Evolutionary conservation across 2,329 filamentous ascomycete genomes (phyloP), one percentile per base, ranked within the genome.

Genomic region (Plenodomus tracheiphilus): DNA sequence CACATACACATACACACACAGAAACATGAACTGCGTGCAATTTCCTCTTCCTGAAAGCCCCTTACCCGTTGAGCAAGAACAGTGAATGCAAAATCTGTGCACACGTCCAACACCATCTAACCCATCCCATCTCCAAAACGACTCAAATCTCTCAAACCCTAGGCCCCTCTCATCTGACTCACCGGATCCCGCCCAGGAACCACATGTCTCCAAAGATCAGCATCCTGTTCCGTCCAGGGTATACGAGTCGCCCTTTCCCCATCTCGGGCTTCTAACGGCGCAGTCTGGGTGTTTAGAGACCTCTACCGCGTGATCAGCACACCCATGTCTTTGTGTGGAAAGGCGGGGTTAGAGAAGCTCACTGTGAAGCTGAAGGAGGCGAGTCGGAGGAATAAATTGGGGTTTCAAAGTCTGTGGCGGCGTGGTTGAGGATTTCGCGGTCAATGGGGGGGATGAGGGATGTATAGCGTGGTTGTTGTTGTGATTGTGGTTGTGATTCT

Each of bases 401-500:
- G 34, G 62, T 51, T 39, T 54, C 54, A n/a, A 70, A 70, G 38
- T 70, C 65, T 25, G 51, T 60, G 19, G 58, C 61, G 11, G 67
- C 66, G 44, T 68, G 58, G 37, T 60, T 43, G 15, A 71, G 54
- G 25, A 71, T 70, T 2, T 51, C 51, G 2, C 58, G 62, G 21
- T 71, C 66, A 36, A 70, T 48, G 28, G 43, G 49, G 8, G 68
- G 68, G 30, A 66, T 53, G 17, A 9, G 10, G 18, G n/a, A 21
- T 36, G 19, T 30, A 11, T 44, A 35, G 42, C 20, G 39, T 21
- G 8, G 20, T 43, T 10, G 41, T 34, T 19, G 21, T 35, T 30
- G 44, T 19, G 18, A 32, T 46, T 28, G 45, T 10, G 35, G 19
- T 41, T 39, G 46, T 17, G 39, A 37, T 34, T 16, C 21, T 38